Evolutionary conservation across 129 eudicot genomes (phyloP), one percentile per base, ranked within the genome.

Genomic region (Apium graveolens): DNA sequence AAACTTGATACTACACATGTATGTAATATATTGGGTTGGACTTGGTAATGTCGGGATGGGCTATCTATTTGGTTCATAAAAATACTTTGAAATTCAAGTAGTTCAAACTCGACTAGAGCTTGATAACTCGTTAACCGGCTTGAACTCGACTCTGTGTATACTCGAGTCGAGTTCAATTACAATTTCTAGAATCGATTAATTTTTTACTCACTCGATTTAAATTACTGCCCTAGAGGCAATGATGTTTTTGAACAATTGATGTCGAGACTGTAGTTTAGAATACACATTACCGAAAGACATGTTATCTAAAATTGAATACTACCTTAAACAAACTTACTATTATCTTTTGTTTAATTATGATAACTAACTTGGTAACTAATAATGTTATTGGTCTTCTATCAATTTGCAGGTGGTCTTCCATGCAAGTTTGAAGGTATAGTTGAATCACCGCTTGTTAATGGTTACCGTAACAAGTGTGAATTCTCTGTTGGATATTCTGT

Each of bases 401-500:
- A 18, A 14, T 55, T 29, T 86, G 81, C 85, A 94, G 98, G 96
- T 75, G 97, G 93, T 70, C 97, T 94, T 84, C 91, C 98, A 71
- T 94, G 98, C 92, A 91, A 88, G 68, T 78, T 94, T 53, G 98
- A 91, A 88, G 98, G 98, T 34, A 91, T 94, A 85, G 70, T 91
- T 83, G 97, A 89, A 51, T 91, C 98, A 66, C 98, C 98, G 27
- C 86, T 94, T 75, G 83, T 90, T 55, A 86, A 90, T 80, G 98
- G 98, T 55, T 94, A 94, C 48, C 92, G 98, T 49, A 94, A 94
- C 88, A 94, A 91, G 85, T 94, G 98, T 70, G 98, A 94, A 80
- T 94, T 94, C 84, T 89, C 97, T 43, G 91, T 91, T 66, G 98
- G 98, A 84, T 86, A 87, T 81, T 94, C 98, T 62, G 82, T 83